These are phyloP conservation scores for Aspergillus bombycis DNA, from an alignment of 2,329 filamentous ascomycete genomes.

Conservation along the genomic window DNA sequence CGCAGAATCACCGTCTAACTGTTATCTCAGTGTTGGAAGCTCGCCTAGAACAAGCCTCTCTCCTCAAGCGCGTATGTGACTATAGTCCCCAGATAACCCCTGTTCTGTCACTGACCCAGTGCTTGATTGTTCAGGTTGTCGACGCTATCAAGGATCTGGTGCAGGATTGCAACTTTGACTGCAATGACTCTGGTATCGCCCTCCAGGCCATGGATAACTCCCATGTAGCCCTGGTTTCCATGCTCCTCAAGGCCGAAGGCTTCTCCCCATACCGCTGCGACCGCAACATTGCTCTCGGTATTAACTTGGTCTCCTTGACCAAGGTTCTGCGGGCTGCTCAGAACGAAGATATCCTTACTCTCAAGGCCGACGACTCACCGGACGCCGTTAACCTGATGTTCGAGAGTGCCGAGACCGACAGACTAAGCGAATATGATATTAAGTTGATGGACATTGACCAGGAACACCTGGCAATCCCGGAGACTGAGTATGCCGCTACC, in stretches of 20 bases:
- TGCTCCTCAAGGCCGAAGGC: slow-evolving; percentile 94
- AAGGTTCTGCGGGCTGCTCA: slow-evolving; percentile 95
- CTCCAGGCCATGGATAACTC: slow-evolving; percentile 99
- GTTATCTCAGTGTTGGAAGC: slow-evolving; percentile 79
- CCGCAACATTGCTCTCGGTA: slow-evolving; percentile 96
- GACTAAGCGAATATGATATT: slow-evolving; percentile 97
- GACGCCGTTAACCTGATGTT: slow-evolving; percentile 96
- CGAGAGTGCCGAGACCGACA: slow-evolving; percentile 84
- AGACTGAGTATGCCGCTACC: slow-evolving; percentile 96
- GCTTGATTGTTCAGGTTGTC: slow-evolving; percentile 68
- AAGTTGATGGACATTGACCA: slow-evolving; percentile 99
- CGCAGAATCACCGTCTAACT: slow-evolving; percentile 13
- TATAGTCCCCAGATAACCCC: background rate
- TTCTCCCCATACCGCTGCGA: slow-evolving; percentile 98
- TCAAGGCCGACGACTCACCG: slow-evolving; percentile 96
- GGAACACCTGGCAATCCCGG: slow-evolving; percentile 96
- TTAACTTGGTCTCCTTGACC: slow-evolving; percentile 94
- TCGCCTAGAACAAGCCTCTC: slow-evolving; percentile 88
- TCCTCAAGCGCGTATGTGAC: slow-evolving; percentile 84
- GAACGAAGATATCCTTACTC: slow-evolving; percentile 89
- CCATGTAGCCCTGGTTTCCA: slow-evolving; percentile 96
- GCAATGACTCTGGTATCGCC: slow-evolving; percentile 98
- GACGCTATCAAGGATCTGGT: slow-evolving; percentile 99
- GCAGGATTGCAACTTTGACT: slow-evolving; percentile 99
- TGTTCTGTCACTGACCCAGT: slow-evolving; percentile 10